Evolutionary conservation across 768 basidiomycete genomes (phyloP).

Genomic region (Mycena leptocephala): DNA sequence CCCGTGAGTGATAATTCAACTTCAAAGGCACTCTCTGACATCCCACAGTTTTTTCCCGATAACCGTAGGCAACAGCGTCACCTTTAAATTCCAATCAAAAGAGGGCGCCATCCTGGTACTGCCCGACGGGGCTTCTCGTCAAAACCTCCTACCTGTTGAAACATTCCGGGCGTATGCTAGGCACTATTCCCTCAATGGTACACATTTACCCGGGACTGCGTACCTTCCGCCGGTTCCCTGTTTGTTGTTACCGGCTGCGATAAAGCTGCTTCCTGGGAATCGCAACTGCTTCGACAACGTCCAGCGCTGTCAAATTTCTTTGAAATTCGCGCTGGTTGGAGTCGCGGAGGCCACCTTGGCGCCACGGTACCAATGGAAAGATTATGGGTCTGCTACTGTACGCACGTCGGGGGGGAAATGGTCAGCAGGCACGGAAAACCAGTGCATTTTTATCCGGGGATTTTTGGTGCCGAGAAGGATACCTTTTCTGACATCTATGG

Average conservation of each 20-base stretch:
- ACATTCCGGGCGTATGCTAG: conserved; percentile 29
- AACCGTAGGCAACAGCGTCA: conserved; percentile 22
- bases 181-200: conserved; percentile 7
- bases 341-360: neutral
- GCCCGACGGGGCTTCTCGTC: conserved; percentile 34
- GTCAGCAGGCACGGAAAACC: conserved; percentile 24
- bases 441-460: conserved; percentile 35
- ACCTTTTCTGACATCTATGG: neutral
- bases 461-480: neutral
- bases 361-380: conserved; percentile 25
- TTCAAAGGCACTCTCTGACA: neutral
- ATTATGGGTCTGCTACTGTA: conserved; percentile 12
- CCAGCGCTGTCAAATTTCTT: conserved; percentile 1
- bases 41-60: conserved; percentile 2
- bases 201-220: conserved; percentile 1
- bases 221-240: conserved; percentile 5
- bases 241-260: conserved; percentile 40
- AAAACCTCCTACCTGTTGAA: conserved; percentile 12
- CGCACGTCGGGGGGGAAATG: neutral
- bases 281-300: conserved; percentile 21
- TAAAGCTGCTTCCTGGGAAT: conserved; percentile 37
- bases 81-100: conserved; percentile 17
- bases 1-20: conserved; percentile 13
- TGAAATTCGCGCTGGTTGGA: conserved; percentile 19
- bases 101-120: conserved; percentile 38